A percentile compares a stretch with the other conserved stretches of the same genome.
Conservation (phyloP, 768 basidiomycete genomes). For the Hortiboletus flavorubellus region DNA sequence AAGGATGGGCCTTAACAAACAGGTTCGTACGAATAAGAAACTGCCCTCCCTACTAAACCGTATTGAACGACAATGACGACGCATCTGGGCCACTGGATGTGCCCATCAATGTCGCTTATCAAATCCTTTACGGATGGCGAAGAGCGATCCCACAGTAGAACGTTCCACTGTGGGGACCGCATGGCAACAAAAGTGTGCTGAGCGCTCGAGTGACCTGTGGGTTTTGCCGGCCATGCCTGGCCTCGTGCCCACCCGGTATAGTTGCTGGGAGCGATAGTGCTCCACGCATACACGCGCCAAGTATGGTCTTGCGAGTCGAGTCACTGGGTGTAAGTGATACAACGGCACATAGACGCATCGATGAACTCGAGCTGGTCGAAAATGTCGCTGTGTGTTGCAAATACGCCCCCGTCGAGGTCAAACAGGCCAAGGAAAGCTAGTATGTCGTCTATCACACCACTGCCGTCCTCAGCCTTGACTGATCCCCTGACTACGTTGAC, state of each 20-base stretch:
- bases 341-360: constrained; percentile 41
- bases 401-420: constrained; percentile 63
- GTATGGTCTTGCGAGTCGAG: constrained; percentile 55
- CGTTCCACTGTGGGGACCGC: too few species aligned
- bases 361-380: constrained; percentile 66
- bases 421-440: constrained; percentile 53
- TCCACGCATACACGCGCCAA: constrained; percentile 81
- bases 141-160: too few species aligned
- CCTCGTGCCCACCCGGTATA: too few species aligned
- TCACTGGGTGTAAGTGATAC: neutral
- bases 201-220: too few species aligned
- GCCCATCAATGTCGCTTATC: neutral
- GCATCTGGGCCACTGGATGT: neutral
- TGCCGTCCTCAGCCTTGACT: constrained; percentile 41
- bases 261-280: constrained; percentile 42
- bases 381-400: constrained; percentile 59
- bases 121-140: too few species aligned
- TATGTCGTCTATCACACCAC: constrained; percentile 30
- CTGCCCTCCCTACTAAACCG: neutral
- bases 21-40: constrained; percentile 13
- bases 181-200: too few species aligned
- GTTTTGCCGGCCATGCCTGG: too few species aligned
- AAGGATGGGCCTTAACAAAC: constrained; percentile 16
- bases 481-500: too few species aligned
- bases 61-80: neutral